Evolutionary conservation across 2,329 filamentous ascomycete species (phyloP).

Genomic region (Ophiostoma ulmi): DNA sequence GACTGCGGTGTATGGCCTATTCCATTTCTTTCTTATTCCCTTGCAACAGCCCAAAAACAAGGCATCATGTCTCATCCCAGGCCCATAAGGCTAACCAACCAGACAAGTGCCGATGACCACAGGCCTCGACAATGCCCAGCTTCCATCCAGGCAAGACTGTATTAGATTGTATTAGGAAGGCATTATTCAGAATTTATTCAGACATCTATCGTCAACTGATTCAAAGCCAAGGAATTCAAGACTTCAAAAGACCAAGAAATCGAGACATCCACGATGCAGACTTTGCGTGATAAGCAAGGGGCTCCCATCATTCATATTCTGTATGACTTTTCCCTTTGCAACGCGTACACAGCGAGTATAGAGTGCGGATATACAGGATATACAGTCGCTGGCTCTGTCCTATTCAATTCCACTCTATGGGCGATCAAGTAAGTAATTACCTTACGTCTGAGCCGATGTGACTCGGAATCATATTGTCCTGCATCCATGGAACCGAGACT

Average conservation of each 20-base stretch:
- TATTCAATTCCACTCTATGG: too few species aligned
- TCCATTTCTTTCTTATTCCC: neutral
- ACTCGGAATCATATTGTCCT: neutral
- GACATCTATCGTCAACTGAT: neutral
- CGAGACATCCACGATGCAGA: neutral
- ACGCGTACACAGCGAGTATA: neutral
- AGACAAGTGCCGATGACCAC: slow-evolving; percentile 29
- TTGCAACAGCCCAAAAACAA: neutral
- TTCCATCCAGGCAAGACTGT: neutral
- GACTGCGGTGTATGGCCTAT: neutral
- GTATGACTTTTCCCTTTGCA: neutral
- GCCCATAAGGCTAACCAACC: slow-evolving; percentile 25
- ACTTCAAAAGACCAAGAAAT: neutral
- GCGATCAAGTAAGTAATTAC: neutral
- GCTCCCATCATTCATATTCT: neutral
- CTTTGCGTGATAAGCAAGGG: neutral
- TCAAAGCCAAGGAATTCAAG: neutral
- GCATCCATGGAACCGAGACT: neutral
- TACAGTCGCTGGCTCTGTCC: neutral
- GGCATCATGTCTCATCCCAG: neutral
- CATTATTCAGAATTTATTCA: neutral
- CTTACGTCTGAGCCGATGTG: neutral
- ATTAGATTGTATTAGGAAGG: neutral
- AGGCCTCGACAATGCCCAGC: slow-evolving; percentile 2
- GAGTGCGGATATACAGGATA: neutral